Percentiles rank a stretch among this genome's conserved stretches.
These are phyloP conservation scores for Crithidia expoeki DNA, from an alignment of 208 protist species.

Conservation along the genomic window DNA sequence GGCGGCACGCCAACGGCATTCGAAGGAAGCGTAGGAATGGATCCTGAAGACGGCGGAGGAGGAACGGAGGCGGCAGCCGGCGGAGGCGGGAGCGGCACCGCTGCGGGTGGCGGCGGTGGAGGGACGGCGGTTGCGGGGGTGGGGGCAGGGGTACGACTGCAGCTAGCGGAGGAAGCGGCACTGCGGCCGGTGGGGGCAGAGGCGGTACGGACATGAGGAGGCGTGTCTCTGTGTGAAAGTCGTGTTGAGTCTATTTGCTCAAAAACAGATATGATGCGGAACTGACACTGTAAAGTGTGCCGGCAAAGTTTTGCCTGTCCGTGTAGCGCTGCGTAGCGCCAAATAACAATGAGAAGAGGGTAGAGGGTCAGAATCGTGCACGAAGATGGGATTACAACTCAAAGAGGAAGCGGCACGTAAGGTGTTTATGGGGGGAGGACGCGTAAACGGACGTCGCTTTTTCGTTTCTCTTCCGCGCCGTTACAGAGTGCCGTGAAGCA, in stretches of 20 bases:
- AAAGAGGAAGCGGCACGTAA: no score
- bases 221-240: neutral
- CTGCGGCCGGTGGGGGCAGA: conserved; percentile 25
- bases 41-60: neutral
- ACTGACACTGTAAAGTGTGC: no score
- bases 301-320: no score
- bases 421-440: no score
- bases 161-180: conserved; percentile 27
- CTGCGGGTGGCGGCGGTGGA: conserved; percentile 24
- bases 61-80: conserved; percentile 14
- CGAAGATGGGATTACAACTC: no score
- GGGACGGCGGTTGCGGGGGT: conserved; percentile 25
- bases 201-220: conserved; percentile 28
- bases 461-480: no score
- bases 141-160: conserved; percentile 32
- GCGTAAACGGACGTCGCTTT: no score
- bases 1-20: conserved; percentile 1
- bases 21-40: neutral
- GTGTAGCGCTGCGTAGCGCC: no score
- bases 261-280: no score
- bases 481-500: no score
- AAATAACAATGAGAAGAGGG: no score
- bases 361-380: no score
- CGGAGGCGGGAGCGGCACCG: conserved; percentile 30
- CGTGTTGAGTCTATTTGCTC: neutral